Evolutionary conservation across 306 rosid genomes (phyloP).

Genomic region (Castanea mollissima): DNA sequence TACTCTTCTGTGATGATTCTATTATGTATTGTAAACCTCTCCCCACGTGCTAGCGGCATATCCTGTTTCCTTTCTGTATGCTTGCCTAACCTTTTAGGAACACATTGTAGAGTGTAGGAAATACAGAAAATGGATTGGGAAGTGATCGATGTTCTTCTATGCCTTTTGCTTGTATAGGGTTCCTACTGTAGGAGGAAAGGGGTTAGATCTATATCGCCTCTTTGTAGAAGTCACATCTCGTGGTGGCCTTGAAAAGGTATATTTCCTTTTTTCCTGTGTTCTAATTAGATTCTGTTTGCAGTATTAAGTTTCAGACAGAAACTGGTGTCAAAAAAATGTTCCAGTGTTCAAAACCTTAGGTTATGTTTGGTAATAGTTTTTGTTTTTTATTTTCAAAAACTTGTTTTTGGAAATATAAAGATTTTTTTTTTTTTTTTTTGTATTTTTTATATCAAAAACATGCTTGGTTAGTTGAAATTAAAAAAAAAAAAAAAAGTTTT

Average conservation of each 20-base stretch:
- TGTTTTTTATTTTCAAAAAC: no score
- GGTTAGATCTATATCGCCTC: slow-evolving; percentile 68
- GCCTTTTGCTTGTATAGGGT: slow-evolving; percentile 44
- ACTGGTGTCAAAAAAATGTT: slow-evolving; percentile 14
- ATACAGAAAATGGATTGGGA: slow-evolving; percentile 8
- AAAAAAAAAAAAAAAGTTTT: no score
- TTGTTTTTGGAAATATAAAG: no score
- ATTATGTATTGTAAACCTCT: background rate
- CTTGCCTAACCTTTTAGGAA: slow-evolving; percentile 9
- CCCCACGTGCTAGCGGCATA: background rate
- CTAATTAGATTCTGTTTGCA: background rate
- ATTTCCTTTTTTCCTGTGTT: slow-evolving; percentile 1
- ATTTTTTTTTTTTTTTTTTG: no score
- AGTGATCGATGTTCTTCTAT: slow-evolving; percentile 5
- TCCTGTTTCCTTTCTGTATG: background rate
- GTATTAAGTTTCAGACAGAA: background rate
- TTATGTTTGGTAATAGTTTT: no score
- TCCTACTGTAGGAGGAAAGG: slow-evolving; percentile 73
- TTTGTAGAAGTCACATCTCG: slow-evolving; percentile 79
- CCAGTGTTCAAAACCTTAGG: background rate
- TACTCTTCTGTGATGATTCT: background rate
- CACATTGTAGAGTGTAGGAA: slow-evolving; percentile 7
- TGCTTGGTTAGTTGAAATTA: no score
- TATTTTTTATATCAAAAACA: no score
- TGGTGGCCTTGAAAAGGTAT: slow-evolving; percentile 84